Base-by-base conservation (phyloP, 1,284 basidiomycete genomes). In the Agaricales sp. region DNA sequence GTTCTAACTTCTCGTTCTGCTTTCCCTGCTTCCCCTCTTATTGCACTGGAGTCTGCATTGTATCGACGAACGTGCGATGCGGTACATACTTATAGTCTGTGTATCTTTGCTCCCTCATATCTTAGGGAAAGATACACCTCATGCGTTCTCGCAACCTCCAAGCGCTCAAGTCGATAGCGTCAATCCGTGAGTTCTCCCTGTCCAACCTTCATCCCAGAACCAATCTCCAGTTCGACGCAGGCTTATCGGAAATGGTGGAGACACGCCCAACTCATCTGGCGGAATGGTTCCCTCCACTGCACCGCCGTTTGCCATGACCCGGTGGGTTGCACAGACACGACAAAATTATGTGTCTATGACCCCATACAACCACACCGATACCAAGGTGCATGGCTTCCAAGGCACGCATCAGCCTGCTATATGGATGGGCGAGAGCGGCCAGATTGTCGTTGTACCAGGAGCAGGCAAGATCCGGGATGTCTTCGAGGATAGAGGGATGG, bases 371-470 rank as follows among this genome's bases (percentile, higher is more conserved):
- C 74, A 79, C 62, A 83, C 82, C 0, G 77, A 75, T 52, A 68
- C 65, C 1, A 62, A 61, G 3, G 74, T 90, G 1, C 79, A 87
- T 57, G 87, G 87, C 0, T 88, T 90, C 57, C 78, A 83, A 51
- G 83, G 77, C 2, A 90, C 87, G 0, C 80, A 87, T 51, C 87
- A 91, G 58, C 89, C 89, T 0, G 89, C 89, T 0, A 90, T 92
- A 43, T 92, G 89, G 89, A 92, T 92, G 88, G 89, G 87, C 25
- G 87, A 90, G 60, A 86, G 80, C 53, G 87, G 77, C 0, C 77
- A 77, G 22, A 74, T 78, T 3, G 69, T 78, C 13, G 66, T 92
- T 21, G 73, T 75, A 11, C 81, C 84, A 2, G 87, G 87, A 3
- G 61, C 69, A 2, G 75, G 77, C 12, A 46, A 54, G 1, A 74